phyloP scores from a whole-genome alignment of 164 flowering plant species.

The Paratinospora sagittata region DNA sequence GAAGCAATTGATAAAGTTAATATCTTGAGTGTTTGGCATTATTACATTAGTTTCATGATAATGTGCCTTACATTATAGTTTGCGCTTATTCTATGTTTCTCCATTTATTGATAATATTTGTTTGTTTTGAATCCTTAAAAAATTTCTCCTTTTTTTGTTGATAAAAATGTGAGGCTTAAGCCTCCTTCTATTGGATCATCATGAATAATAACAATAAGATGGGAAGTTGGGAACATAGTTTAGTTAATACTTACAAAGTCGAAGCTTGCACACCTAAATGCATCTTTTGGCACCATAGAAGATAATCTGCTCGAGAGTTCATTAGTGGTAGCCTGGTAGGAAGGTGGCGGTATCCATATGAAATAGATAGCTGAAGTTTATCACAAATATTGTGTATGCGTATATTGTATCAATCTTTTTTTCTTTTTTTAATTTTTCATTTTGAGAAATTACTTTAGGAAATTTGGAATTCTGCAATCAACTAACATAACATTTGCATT shows the following conservation, averaged over 20 bases:
- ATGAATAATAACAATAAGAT: neutral
- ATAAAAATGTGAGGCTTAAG: too few relatives aligned
- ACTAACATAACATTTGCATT: slow-evolving; percentile 5
- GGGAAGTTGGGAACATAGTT: neutral
- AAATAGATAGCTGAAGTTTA: neutral
- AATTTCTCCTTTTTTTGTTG: too few relatives aligned
- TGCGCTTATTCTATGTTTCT: too few relatives aligned
- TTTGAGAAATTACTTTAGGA: neutral
- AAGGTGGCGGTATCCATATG: neutral
- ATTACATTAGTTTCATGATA: too few relatives aligned
- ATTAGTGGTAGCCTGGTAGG: neutral
- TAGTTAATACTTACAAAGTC: neutral
- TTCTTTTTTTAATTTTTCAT: too few relatives aligned
- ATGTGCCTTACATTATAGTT: too few relatives aligned
- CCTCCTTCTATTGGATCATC: neutral
- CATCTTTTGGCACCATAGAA: neutral
- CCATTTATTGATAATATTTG: too few relatives aligned
- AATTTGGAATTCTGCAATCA: neutral
- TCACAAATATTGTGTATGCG: neutral
- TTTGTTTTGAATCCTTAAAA: too few relatives aligned
- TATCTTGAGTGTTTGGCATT: too few relatives aligned
- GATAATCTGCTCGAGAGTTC: neutral
- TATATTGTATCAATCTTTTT: too few relatives aligned
- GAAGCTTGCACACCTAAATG: neutral
- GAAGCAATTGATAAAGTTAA: too few relatives aligned